Evolutionary conservation across 2,329 filamentous ascomycete species (phyloP).

Genomic region (Colletotrichum limetticola): DNA sequence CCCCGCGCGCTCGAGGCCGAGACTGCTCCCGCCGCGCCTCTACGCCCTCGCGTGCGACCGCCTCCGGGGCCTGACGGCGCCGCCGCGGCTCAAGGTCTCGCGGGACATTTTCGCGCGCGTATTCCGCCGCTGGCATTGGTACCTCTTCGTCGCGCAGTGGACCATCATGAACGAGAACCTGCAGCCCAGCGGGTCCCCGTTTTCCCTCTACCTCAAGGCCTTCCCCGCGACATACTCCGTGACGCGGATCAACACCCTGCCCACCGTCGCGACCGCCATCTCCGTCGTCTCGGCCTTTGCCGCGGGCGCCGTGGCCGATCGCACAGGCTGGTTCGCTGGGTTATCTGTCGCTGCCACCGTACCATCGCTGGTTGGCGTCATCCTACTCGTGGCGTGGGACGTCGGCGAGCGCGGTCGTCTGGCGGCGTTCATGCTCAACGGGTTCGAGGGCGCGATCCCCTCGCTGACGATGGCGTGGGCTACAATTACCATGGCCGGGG

Average conservation of each 20-base stretch:
- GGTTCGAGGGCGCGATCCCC: slow-evolving; percentile 48
- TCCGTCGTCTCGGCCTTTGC: slow-evolving; percentile 48
- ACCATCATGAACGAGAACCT: slow-evolving; percentile 51
- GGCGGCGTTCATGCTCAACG: slow-evolving; percentile 49
- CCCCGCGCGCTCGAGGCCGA: slow-evolving; percentile 44
- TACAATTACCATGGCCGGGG: slow-evolving; percentile 48
- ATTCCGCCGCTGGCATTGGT: slow-evolving; percentile 51
- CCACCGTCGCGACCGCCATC: slow-evolving; percentile 51
- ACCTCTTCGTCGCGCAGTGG: slow-evolving; percentile 51
- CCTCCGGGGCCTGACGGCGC: slow-evolving; percentile 41
- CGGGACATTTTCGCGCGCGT: slow-evolving; percentile 49
- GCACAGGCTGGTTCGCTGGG: slow-evolving; percentile 47
- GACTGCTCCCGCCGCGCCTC: slow-evolving; percentile 42
- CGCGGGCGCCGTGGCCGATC: slow-evolving; percentile 47
- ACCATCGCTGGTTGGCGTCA: slow-evolving; percentile 46
- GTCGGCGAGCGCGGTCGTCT: slow-evolving; percentile 49
- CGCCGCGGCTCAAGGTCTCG: slow-evolving; percentile 45
- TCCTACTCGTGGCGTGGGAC: slow-evolving; percentile 48
- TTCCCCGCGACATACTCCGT: slow-evolving; percentile 49
- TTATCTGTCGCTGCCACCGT: slow-evolving; percentile 44
- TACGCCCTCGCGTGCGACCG: slow-evolving; percentile 45
- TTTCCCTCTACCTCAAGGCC: slow-evolving; percentile 53
- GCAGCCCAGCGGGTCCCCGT: slow-evolving; percentile 46
- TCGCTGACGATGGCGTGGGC: slow-evolving; percentile 53
- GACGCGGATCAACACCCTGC: slow-evolving; percentile 52